Evolutionary conservation across 1,284 basidiomycete species (phyloP).

Genomic region (Blastosporella zonata): DNA sequence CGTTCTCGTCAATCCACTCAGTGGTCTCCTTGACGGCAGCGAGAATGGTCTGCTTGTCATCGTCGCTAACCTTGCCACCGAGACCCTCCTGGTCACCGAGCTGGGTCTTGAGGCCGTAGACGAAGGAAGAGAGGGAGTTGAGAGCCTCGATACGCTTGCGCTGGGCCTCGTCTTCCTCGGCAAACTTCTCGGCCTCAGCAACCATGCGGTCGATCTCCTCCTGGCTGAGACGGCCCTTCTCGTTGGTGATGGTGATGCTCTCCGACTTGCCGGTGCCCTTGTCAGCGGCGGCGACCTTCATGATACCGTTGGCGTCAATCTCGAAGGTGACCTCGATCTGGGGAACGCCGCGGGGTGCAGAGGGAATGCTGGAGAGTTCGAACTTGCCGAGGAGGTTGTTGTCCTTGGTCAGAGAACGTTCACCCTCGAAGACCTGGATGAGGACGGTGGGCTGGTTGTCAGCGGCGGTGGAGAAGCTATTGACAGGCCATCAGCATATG

Average conservation of each 20-base stretch:
- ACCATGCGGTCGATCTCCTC: constrained; percentile 95
- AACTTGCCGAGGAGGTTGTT: constrained; percentile 98
- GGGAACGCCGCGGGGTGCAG: constrained; percentile 92
- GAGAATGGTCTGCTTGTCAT: constrained; percentile 88
- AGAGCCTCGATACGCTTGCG: constrained; percentile 87
- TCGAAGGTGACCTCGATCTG: constrained; percentile 96
- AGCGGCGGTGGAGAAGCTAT: constrained; percentile 92
- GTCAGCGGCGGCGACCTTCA: constrained; percentile 85
- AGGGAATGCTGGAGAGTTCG: constrained; percentile 90
- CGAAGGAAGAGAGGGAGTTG: constrained; percentile 74
- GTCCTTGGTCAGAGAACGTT: constrained; percentile 95
- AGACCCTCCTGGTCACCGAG: constrained; percentile 85
- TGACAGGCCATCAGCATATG: constrained; percentile 3
- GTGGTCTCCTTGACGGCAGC: constrained; percentile 84
- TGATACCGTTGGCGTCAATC: constrained; percentile 91
- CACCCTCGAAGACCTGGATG: constrained; percentile 93
- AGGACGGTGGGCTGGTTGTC: constrained; percentile 93
- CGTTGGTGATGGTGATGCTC: constrained; percentile 86
- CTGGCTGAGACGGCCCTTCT: constrained; percentile 79
- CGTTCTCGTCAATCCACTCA: constrained; percentile 89
- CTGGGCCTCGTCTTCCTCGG: constrained; percentile 70
- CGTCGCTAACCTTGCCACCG: constrained; percentile 83
- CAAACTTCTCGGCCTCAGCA: constrained; percentile 88
- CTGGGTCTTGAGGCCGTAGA: constrained; percentile 85
- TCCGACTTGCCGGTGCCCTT: constrained; percentile 93